Base-by-base conservation (phyloP, 164 flowering plant species). In the Protea cynaroides region DNA sequence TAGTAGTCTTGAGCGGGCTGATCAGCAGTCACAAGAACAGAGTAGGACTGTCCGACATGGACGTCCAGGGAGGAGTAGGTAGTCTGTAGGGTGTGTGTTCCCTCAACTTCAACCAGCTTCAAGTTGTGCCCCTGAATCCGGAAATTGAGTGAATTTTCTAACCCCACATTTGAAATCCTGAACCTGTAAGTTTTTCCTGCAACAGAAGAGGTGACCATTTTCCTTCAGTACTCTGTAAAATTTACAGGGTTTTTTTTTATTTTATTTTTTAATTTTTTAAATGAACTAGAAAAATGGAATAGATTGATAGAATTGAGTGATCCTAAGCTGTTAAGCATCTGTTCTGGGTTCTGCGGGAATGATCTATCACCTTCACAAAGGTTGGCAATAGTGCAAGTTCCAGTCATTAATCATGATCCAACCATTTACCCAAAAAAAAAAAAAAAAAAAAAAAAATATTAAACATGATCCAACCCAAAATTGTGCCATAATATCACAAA, bases 31-130 rank as follows among this genome's bases (percentile, higher is more conserved):
- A 92, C 81, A 3, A 91, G 80, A 37, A 91, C 90, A 0, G 96
- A 91, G 74, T 77, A 83, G 49, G 96, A 88, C 43, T 92, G 97
- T 24, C 97, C 97, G 2, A 84, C 86, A 56, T 92, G 97, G 61
- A 89, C 73, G 43, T 92, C 97, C 0, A 92, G 69, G 0, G 86
- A 82, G 0, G 84, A 73, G 49, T 73, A 79, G 1, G 66, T 38
- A 44, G 65, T 72, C 62, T 89, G 97, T 11, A 84, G 37, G 0
- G 96, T 84, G 79, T 92, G 96, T 8, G 94, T 84, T 0, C 97
- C 96, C 56, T 89, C 97, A 7, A 87, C 96, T 71, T 89, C 97
- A 4, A 92, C 90, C 59, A 92, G 70, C 69, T 74, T 86, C 94
- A 92, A 75, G 23, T 47, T 73, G 75, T 90, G 97, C 50, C 78